Evolutionary conservation across 352 stramenopile genomes (phyloP).

Genomic region (Phytopythium cucurbitacearum): DNA sequence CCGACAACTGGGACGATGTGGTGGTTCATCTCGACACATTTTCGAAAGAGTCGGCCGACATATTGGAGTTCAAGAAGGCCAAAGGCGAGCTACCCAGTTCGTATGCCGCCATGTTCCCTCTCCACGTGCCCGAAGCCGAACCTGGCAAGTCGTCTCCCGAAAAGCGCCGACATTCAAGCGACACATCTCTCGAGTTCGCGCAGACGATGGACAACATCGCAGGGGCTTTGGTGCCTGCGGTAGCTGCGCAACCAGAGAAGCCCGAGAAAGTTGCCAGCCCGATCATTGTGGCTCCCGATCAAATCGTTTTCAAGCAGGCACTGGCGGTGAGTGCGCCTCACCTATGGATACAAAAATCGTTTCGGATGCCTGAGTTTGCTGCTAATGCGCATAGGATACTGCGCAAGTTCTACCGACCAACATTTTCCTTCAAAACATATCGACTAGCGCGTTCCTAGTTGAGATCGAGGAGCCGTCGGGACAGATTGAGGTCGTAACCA

Average conservation of each 20-base stretch:
- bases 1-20: conserved; percentile 40
- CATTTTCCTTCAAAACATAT: conserved; percentile 78
- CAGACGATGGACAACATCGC: conserved; percentile 15
- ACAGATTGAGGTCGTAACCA: conserved; percentile 61
- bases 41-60: conserved; percentile 57
- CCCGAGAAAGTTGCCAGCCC: conserved; percentile 26
- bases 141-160: conserved; percentile 39
- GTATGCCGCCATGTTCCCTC: conserved; percentile 56
- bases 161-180: conserved; percentile 20
- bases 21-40: conserved; percentile 65
- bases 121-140: conserved; percentile 56
- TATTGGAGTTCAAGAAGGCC: conserved; percentile 56
- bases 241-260: conserved; percentile 8
- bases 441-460: conserved; percentile 43
- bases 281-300: conserved; percentile 55
- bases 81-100: conserved; percentile 59
- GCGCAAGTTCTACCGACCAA: conserved; percentile 52
- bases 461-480: conserved; percentile 54
- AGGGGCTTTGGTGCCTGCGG: conserved; percentile 7
- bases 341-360: conserved; percentile 9
- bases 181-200: conserved; percentile 33
- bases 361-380: neutral
- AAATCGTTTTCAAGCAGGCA: conserved; percentile 62
- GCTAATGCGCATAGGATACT: conserved; percentile 14
- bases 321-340: conserved; percentile 14